phyloP scores from a whole-genome alignment of 257 asterid genomes.

The Fraxinus anomala region DNA sequence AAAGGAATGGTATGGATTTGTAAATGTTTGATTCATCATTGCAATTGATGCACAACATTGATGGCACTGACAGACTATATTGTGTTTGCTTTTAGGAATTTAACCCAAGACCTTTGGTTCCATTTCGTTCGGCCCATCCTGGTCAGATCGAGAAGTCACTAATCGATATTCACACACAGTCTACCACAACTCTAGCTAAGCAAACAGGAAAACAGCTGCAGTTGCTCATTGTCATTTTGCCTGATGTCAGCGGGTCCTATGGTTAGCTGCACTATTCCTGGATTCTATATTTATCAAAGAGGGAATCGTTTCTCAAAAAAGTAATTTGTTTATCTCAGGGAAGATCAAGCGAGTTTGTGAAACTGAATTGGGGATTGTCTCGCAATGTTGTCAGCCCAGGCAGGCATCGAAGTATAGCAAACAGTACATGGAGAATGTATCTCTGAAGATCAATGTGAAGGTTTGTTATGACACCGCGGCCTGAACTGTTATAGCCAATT shows the following conservation, averaged over 20 bases:
- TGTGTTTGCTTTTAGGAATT: slow-evolving; percentile 45
- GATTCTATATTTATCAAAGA: neutral
- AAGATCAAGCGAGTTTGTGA: slow-evolving; percentile 72
- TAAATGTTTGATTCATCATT: neutral
- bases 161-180: slow-evolving; percentile 32
- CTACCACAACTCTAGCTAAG: slow-evolving; percentile 13
- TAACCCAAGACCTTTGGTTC: slow-evolving; percentile 37
- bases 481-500: neutral
- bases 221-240: slow-evolving; percentile 66
- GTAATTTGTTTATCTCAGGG: slow-evolving; percentile 39
- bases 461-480: slow-evolving; percentile 32
- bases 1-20: slow-evolving; percentile 68
- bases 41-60: neutral
- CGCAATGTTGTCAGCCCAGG: slow-evolving; percentile 78
- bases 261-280: slow-evolving; percentile 42
- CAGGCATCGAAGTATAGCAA: slow-evolving; percentile 25
- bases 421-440: slow-evolving; percentile 71
- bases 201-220: slow-evolving; percentile 39
- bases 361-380: slow-evolving; percentile 80
- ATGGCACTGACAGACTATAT: neutral
- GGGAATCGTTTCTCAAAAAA: neutral
- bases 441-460: slow-evolving; percentile 85
- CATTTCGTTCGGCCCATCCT: slow-evolving; percentile 23
- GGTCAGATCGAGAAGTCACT: slow-evolving; percentile 48
- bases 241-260: slow-evolving; percentile 63